phyloP scores from a whole-genome alignment of 108 stramenopile species.

The Thalassiosira profunda region DNA sequence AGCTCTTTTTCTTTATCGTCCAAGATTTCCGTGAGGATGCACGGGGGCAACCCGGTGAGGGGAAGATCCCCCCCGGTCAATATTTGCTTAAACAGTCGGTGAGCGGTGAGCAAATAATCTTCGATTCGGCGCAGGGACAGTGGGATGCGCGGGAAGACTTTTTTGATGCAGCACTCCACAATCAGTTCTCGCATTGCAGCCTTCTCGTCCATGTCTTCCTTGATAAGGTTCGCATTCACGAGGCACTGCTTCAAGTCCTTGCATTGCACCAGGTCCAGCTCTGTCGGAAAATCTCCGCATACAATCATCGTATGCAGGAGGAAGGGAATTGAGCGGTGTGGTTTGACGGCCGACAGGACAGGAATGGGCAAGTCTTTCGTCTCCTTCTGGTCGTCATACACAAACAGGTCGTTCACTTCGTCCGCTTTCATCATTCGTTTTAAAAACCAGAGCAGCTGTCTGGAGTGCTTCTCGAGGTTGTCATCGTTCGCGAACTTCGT shows the following conservation, averaged over 20 bases:
- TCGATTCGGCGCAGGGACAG: neutral
- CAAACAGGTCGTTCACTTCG: neutral
- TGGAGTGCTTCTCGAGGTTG: neutral
- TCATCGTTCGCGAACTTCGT: too few relatives aligned
- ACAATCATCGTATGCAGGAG: neutral
- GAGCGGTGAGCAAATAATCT: neutral
- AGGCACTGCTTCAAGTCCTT: neutral
- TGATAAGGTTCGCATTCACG: neutral
- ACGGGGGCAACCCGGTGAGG: neutral
- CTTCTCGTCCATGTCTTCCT: neutral
- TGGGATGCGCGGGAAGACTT: neutral
- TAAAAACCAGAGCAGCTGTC: neutral
- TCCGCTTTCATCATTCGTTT: neutral
- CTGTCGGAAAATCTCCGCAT: neutral
- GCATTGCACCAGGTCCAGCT: neutral
- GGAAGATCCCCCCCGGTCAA: neutral
- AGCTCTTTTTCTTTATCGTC: neutral
- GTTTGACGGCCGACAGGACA: neutral
- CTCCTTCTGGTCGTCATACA: neutral
- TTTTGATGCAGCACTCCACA: too few relatives aligned
- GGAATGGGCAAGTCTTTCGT: neutral
- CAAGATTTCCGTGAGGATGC: neutral
- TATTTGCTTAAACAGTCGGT: neutral
- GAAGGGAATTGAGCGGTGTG: neutral
- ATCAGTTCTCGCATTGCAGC: neutral